Evolutionary conservation across 2,329 filamentous ascomycete species (phyloP).

Genomic region (Hymenoscyphus linearis): DNA sequence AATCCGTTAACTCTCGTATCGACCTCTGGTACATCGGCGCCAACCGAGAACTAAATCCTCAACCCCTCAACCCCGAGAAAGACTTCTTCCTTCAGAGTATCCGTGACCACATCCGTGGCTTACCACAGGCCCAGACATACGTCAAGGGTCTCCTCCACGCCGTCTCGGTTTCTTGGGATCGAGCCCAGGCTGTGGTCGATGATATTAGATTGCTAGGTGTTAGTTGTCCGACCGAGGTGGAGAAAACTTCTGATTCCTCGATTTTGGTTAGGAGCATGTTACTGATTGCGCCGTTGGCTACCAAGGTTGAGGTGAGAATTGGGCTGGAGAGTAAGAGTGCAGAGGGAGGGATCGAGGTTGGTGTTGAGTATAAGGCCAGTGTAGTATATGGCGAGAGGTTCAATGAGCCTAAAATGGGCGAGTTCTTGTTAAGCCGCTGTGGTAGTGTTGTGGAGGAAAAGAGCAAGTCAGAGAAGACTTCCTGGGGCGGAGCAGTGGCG

Average conservation of each 20-base stretch:
- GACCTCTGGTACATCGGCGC: constrained; percentile 67
- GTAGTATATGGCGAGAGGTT: constrained; percentile 76
- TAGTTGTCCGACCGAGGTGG: constrained; percentile 59
- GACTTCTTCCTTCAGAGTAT: constrained; percentile 73
- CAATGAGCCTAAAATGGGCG: constrained; percentile 68
- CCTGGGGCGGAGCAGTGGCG: constrained; percentile 51
- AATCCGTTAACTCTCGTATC: constrained; percentile 47
- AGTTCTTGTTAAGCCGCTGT: constrained; percentile 58
- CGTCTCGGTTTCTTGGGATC: constrained; percentile 62
- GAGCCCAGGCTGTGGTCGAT: constrained; percentile 52
- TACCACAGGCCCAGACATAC: constrained; percentile 53
- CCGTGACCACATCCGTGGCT: constrained; percentile 58
- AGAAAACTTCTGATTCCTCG: constrained; percentile 58
- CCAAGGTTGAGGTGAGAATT: constrained; percentile 61
- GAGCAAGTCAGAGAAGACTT: constrained; percentile 35
- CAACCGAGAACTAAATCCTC: constrained; percentile 46
- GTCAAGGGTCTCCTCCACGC: constrained; percentile 53
- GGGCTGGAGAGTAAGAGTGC: constrained; percentile 45
- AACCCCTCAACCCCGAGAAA: constrained; percentile 57
- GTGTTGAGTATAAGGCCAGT: constrained; percentile 48
- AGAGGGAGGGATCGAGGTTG: constrained; percentile 48
- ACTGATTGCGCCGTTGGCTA: constrained; percentile 58
- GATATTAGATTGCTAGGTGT: constrained; percentile 58
- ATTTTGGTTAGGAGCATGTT: constrained; percentile 58
- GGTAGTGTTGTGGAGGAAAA: constrained; percentile 29